phyloP scores from a whole-genome alignment of 2,329 filamentous ascomycete species.

The Cladosporium sp. region DNA sequence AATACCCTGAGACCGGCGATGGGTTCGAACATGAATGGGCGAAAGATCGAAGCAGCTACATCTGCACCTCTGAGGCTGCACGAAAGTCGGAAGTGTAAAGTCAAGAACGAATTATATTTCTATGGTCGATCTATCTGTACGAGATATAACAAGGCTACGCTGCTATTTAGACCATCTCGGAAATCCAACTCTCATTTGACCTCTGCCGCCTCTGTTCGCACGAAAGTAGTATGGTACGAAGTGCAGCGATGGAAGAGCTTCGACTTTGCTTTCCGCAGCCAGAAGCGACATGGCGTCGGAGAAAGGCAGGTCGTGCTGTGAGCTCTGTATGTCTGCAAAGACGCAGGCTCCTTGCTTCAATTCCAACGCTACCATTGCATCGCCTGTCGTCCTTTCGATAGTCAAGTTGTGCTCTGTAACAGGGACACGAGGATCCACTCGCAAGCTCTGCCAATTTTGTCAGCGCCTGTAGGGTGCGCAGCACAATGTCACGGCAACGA shows the following conservation, averaged over 20 bases:
- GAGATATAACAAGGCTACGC: no score
- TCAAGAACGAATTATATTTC: no score
- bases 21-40: no score
- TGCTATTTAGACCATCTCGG: neutral
- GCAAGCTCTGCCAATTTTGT: neutral
- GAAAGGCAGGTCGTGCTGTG: neutral
- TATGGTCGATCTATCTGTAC: no score
- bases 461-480: constrained; percentile 10
- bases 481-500: neutral
- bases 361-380: constrained; percentile 30
- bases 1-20: no score
- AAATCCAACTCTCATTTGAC: constrained; percentile 49
- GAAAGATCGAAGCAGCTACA: no score
- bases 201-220: constrained; percentile 52
- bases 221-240: constrained; percentile 56
- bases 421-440: neutral
- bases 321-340: neutral
- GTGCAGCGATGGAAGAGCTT: constrained; percentile 27
- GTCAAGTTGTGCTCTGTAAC: neutral
- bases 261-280: neutral
- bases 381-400: constrained; percentile 13
- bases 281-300: neutral
- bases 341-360: constrained; percentile 4
- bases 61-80: no score
- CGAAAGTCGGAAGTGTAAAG: no score